Percentiles rank a stretch among this genome's conserved stretches.
Conservation (phyloP, 2,329 filamentous ascomycete species). For the Aspergillus novoparasiticus region DNA sequence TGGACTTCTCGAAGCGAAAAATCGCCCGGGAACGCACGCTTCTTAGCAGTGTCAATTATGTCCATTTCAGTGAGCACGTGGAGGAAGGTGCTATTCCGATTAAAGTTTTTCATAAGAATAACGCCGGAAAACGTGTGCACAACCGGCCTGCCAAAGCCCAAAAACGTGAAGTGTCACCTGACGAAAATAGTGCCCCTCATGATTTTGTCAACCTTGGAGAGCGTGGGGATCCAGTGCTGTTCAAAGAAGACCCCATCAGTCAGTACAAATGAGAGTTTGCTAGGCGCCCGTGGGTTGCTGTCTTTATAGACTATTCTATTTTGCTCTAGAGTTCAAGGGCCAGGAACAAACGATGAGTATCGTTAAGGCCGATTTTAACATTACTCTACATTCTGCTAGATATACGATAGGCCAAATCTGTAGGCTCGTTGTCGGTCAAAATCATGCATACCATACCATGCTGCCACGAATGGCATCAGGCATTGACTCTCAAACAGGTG, state of each 20-base stretch:
- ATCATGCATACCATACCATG: neutral
- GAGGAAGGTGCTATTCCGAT: constrained; percentile 60
- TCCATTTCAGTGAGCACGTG: constrained; percentile 64
- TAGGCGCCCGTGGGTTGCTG: neutral
- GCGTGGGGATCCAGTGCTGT: constrained; percentile 80
- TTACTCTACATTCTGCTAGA: neutral
- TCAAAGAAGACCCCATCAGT: constrained; percentile 60
- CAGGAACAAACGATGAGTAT: neutral
- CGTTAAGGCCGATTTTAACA: neutral
- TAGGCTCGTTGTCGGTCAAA: neutral
- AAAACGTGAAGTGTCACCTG: constrained; percentile 64
- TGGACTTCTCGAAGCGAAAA: constrained; percentile 84
- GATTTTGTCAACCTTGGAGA: constrained; percentile 87
- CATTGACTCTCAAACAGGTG: neutral
- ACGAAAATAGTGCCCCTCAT: constrained; percentile 65
- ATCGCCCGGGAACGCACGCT: constrained; percentile 80
- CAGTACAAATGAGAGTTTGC: constrained; percentile 32
- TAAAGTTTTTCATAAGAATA: constrained; percentile 77
- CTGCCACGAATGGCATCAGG: neutral
- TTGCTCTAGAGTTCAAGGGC: neutral
- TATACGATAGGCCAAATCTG: neutral
- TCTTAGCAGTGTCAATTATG: constrained; percentile 77
- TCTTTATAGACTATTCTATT: neutral
- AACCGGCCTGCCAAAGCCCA: constrained; percentile 40
- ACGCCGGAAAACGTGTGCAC: constrained; percentile 49